Percentiles rank a stretch among this genome's conserved stretches.
phyloP scores from a whole-genome alignment of 1,139 yeast species.

The Pichia sp. region DNA sequence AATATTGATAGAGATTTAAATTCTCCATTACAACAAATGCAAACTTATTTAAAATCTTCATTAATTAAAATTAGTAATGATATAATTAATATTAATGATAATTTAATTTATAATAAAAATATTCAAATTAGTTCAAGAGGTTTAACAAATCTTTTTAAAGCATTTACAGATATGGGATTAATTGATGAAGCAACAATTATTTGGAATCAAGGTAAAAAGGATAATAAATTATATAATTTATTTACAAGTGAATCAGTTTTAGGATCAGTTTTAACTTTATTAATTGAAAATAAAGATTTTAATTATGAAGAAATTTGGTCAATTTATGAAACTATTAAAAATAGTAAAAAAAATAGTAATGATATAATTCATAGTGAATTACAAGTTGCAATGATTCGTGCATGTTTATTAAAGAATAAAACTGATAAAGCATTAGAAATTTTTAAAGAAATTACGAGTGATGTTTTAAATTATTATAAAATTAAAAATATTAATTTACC shows the following conservation, averaged over 20 bases:
- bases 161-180: slow-evolving; percentile 47
- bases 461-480: slow-evolving; percentile 30
- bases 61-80: slow-evolving; percentile 43
- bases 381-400: slow-evolving; percentile 54
- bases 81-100: slow-evolving; percentile 27
- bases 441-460: slow-evolving; percentile 38
- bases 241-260: slow-evolving; percentile 49
- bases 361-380: slow-evolving; percentile 40
- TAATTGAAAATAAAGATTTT: slow-evolving; percentile 55
- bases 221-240: slow-evolving; percentile 23
- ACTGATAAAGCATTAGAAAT: slow-evolving; percentile 44
- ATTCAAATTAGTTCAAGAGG: slow-evolving; percentile 41
- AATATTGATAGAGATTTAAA: slow-evolving; percentile 47
- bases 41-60: slow-evolving; percentile 36
- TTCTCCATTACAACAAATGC: slow-evolving; percentile 42
- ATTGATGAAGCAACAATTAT: slow-evolving; percentile 46
- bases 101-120: not conserved
- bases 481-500: slow-evolving; percentile 19
- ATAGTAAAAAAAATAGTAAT: slow-evolving; percentile 22
- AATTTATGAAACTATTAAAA: slow-evolving; percentile 39
- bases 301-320: slow-evolving; percentile 52
- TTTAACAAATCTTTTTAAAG: slow-evolving; percentile 50
- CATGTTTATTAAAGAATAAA: slow-evolving; percentile 45
- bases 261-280: slow-evolving; percentile 64
- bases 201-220: slow-evolving; percentile 41